Conservation (phyloP, 345 rosid species). For the Populus simonii region DNA sequence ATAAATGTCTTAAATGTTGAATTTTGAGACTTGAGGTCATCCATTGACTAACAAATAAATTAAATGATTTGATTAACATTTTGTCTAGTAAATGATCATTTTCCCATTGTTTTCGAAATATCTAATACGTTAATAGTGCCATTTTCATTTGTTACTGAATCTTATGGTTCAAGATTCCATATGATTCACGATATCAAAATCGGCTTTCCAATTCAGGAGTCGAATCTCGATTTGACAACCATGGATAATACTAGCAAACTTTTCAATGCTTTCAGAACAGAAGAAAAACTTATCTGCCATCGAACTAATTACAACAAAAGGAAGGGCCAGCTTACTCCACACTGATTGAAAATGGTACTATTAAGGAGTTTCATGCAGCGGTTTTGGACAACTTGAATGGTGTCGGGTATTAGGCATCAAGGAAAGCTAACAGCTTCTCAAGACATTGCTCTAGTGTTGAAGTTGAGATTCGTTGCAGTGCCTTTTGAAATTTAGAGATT, state of each 20-base stretch:
- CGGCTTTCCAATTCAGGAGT: no score
- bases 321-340: neutral
- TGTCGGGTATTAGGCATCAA: neutral
- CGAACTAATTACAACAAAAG: neutral
- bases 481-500: constrained; percentile 70
- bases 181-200: no score
- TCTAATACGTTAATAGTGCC: no score
- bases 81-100: no score
- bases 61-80: no score
- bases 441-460: constrained; percentile 37
- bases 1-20: neutral
- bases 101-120: no score
- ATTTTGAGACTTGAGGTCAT: neutral
- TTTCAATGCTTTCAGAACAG: neutral
- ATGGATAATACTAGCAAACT: neutral
- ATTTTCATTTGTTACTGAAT: no score
- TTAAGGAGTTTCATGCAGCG: neutral
- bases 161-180: no score
- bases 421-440: neutral
- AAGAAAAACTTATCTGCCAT: neutral
- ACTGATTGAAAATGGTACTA: neutral
- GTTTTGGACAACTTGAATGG: constrained; percentile 4
- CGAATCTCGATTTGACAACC: no score
- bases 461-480: constrained; percentile 68
- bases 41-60: no score